Evolutionary conservation across 257 asterid genomes (phyloP).

Genomic region (Solanum arcanum): DNA sequence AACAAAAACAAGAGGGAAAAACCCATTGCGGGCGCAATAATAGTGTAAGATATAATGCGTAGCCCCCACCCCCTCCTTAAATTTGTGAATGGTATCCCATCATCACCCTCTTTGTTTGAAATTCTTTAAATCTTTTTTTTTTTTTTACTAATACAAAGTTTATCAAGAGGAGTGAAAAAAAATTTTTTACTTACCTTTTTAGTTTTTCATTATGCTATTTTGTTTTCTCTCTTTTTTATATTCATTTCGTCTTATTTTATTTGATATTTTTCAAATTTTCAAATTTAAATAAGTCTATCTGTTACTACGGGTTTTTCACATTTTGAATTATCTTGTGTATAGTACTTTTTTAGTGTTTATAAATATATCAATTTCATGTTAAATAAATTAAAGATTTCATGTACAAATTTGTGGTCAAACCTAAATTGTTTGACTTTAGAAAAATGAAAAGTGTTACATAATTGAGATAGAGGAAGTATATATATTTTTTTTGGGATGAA

Average conservation of each 20-base stretch:
- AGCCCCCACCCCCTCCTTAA: neutral
- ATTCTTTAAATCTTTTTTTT: neutral
- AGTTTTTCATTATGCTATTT: neutral
- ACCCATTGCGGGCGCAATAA: neutral
- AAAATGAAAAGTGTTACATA: too few species aligned
- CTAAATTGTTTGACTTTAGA: too few species aligned
- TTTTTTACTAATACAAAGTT: neutral
- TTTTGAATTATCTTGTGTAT: too few species aligned
- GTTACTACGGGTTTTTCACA: too few species aligned
- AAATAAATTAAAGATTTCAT: too few species aligned
- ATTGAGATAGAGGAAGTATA: too few species aligned
- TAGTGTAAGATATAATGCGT: neutral
- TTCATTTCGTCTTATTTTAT: too few species aligned
- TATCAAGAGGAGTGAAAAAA: neutral
- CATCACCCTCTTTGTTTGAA: neutral
- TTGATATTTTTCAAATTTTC: fast-evolving
- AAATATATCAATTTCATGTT: too few species aligned
- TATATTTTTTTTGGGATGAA: neutral
- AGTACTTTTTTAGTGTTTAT: too few species aligned
- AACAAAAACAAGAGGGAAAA: neutral
- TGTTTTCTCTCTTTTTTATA: neutral
- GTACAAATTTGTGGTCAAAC: too few species aligned
- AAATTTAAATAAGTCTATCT: too few species aligned
- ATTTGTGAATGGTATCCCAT: neutral
- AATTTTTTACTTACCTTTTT: neutral